Percentiles rank a stretch among this genome's conserved stretches.
Conservation (phyloP, 2,329 filamentous ascomycete species). For the Hypoxylon sp. region DNA sequence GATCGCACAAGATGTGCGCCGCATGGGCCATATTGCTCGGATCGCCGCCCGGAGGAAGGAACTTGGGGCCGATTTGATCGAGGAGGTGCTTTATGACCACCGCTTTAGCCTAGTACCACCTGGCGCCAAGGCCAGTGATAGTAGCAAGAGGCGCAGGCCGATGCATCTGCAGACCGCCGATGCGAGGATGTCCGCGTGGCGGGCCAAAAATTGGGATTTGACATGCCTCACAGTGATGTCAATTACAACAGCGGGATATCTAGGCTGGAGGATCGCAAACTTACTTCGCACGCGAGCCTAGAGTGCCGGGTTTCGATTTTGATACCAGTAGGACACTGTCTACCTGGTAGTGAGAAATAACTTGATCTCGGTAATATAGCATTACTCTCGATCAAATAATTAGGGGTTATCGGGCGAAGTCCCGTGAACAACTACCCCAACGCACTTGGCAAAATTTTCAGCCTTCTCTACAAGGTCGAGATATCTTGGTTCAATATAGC, state of each 20-base stretch:
- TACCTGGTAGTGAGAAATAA: too few relatives aligned
- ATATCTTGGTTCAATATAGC: too few relatives aligned
- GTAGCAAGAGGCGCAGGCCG: slow-evolving; percentile 44
- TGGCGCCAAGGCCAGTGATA: slow-evolving; percentile 11
- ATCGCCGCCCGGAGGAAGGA: slow-evolving; percentile 55
- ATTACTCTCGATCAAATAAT: not conserved
- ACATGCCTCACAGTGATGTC: slow-evolving; percentile 12
- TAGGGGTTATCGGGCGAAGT: too few relatives aligned
- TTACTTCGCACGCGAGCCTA: slow-evolving; percentile 16
- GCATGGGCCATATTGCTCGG: slow-evolving; percentile 56
- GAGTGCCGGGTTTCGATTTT: not conserved
- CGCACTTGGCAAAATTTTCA: too few relatives aligned
- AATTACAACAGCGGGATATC: slow-evolving; percentile 5
- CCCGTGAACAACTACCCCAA: too few relatives aligned
- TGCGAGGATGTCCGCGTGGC: slow-evolving; percentile 56
- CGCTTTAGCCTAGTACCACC: slow-evolving; percentile 11
- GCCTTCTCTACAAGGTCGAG: too few relatives aligned
- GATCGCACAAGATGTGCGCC: slow-evolving; percentile 51
- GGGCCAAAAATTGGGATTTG: slow-evolving; percentile 57
- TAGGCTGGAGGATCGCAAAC: slow-evolving; percentile 6
- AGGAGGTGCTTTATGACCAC: slow-evolving; percentile 57
- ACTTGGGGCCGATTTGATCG: slow-evolving; percentile 56
- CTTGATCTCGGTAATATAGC: too few relatives aligned
- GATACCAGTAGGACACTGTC: not conserved
- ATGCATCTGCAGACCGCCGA: slow-evolving; percentile 61